Conservation (phyloP, 164 flowering plant genomes). For the Liriodendron chinense region DNA sequence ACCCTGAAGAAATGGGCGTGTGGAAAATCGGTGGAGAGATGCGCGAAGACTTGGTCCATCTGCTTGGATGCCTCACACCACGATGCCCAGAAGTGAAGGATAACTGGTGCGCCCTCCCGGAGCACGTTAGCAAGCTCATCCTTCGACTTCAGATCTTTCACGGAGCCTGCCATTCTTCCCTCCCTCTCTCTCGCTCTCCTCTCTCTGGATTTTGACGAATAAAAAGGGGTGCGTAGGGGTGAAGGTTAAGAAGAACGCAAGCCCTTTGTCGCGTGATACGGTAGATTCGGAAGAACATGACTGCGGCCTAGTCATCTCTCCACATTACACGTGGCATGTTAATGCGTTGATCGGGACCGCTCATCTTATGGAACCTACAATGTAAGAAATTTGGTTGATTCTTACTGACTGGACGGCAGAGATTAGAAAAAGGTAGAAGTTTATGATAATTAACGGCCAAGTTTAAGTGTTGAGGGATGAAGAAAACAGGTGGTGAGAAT, state of each 20-base stretch:
- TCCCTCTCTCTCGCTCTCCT: neutral
- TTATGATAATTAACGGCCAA: too few relatives aligned
- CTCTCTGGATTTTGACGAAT: neutral
- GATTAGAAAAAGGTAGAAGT: too few relatives aligned
- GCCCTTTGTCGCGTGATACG: too few relatives aligned
- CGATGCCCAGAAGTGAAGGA: conserved; percentile 92
- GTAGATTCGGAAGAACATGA: too few relatives aligned
- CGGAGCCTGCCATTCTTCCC: conserved; percentile 55
- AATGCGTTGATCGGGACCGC: too few relatives aligned
- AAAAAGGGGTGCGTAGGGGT: neutral
- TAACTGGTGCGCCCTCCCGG: conserved; percentile 40
- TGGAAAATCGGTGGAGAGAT: conserved; percentile 88
- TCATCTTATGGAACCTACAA: too few relatives aligned
- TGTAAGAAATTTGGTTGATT: too few relatives aligned
- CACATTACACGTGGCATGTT: too few relatives aligned
- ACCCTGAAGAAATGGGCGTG: conserved; percentile 78
- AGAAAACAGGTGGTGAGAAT: too few relatives aligned
- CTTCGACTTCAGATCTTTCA: conserved; percentile 74
- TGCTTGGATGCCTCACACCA: conserved; percentile 99
- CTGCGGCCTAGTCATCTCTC: too few relatives aligned
- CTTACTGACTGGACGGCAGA: too few relatives aligned
- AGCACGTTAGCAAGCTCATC: conserved; percentile 49
- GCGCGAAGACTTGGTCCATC: conserved; percentile 92
- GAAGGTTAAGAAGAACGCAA: neutral
- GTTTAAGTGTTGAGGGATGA: too few relatives aligned